Evolutionary conservation across 148 eudicot species (phyloP), one percentile per base, ranked within the genome.

Genomic region (Salicornia ramosissima): DNA sequence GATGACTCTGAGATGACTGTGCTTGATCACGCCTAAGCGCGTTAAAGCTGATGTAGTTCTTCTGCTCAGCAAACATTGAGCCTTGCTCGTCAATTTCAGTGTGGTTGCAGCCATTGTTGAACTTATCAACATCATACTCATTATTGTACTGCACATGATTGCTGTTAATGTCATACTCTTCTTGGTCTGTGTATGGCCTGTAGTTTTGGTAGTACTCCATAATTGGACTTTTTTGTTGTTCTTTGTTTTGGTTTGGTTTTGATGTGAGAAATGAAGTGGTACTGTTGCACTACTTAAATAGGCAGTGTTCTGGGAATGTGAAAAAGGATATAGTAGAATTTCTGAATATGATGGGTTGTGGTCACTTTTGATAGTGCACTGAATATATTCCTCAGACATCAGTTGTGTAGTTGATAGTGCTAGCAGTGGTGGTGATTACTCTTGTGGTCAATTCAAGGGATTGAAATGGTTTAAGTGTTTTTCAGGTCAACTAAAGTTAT

Each of bases 321-420:
- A 18, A n/a, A 55, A 31, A 40, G 36, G n/a, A n/a, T n/a, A n/a
- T n/a, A n/a, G n/a, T n/a, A n/a, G n/a, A 24, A 56, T 42, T 39
- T 24, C 19, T n/a, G 33, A 43, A 43, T 28, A 42, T 70, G 51
- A 51, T 25, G 25, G 49, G 49, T 50, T 34, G n/a, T 53, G 15
- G 56, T 30, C 19, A 45, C 59, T 11, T n/a, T 14, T 46, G 24
- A 13, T 19, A 46, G 8, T 39, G 50, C 60, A 54, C 62, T 43
- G 73, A 70, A 70, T 57, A 70, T 57, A 70, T 70, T 70, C 73
- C 64, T 70, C 19, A 26, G 64, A 70, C 73, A 70, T 49, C 59
- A n/a, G 50, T 25, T 33, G 49, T 36, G 50, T 34, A 9, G 69
- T 12, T 72, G 68, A 51, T 52, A 31, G 34, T 51, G 54, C 56